A percentile compares a stretch with the other conserved stretches of the same genome.
phyloP scores from a whole-genome alignment of 148 eudicot species.

The Chenopodium album region DNA sequence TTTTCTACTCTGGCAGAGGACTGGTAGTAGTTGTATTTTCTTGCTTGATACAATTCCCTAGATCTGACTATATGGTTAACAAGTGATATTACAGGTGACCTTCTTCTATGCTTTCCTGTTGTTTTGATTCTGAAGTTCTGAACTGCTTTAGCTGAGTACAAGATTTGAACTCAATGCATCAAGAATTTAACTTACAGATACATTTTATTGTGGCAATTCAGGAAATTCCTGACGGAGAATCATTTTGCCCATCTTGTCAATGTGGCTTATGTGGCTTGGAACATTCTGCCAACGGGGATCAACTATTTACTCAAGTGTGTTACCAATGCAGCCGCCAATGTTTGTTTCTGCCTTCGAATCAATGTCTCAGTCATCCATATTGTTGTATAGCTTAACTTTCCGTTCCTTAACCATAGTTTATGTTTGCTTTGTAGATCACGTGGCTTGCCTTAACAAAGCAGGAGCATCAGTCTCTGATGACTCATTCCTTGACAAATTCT shows the following conservation, averaged over 20 bases:
- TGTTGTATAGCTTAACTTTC: not conserved
- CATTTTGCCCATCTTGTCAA: constrained; percentile 47
- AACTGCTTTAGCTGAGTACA: not conserved
- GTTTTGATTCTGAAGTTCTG: not conserved
- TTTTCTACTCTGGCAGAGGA: not conserved
- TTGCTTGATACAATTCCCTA: not conserved
- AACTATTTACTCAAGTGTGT: constrained; percentile 35
- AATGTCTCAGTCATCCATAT: constrained; percentile 1
- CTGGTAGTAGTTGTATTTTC: not conserved
- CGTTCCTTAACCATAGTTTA: not conserved
- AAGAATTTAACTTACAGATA: constrained; percentile 6
- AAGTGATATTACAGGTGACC: not conserved
- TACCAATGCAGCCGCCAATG: constrained; percentile 52
- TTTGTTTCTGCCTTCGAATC: constrained; percentile 21
- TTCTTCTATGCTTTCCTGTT: not conserved
- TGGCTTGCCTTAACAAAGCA: constrained; percentile 38
- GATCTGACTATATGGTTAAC: not conserved
- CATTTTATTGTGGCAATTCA: constrained; percentile 23
- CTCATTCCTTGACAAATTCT: constrained; percentile 32
- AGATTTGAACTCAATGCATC: not conserved
- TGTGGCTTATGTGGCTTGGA: constrained; percentile 47
- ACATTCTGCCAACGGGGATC: constrained; percentile 22
- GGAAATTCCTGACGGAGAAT: constrained; percentile 34
- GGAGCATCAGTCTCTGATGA: constrained; percentile 31
- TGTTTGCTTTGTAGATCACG: constrained; percentile 36